A percentile compares a stretch with the other conserved stretches of the same genome.
phyloP scores from a whole-genome alignment of 225 moss, liverwort and hornwort genomes.

The Pleurozium schreberi region DNA sequence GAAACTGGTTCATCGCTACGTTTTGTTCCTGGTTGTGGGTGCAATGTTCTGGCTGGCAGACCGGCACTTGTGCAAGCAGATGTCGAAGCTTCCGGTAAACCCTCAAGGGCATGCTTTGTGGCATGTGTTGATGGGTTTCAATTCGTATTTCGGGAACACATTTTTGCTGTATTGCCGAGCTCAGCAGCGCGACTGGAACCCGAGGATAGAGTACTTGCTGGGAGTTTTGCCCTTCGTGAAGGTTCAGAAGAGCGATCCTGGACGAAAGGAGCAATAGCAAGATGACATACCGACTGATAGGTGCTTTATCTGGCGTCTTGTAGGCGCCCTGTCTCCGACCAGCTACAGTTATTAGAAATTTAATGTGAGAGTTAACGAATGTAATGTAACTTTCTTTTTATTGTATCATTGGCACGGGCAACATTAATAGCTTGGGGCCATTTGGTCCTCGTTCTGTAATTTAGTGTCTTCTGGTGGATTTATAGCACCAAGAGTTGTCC shows the following conservation, averaged over 20 bases:
- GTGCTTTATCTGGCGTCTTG: neutral
- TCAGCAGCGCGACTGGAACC: constrained; percentile 72
- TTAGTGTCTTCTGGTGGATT: neutral
- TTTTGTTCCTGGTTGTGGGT: constrained; percentile 47
- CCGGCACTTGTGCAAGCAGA: constrained; percentile 51
- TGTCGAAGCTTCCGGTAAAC: constrained; percentile 47
- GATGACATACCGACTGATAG: neutral
- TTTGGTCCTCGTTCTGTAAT: neutral
- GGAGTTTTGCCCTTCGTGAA: constrained; percentile 60
- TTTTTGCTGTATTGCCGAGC: constrained; percentile 80
- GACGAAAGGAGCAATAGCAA: constrained; percentile 28
- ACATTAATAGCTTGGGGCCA: neutral
- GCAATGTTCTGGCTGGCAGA: constrained; percentile 66
- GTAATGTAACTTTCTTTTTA: constrained; percentile 5
- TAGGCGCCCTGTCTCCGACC: neutral
- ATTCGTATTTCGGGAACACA: constrained; percentile 68
- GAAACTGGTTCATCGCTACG: constrained; percentile 61
- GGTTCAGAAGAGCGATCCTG: constrained; percentile 21
- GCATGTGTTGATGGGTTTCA: constrained; percentile 82
- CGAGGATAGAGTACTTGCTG: constrained; percentile 47
- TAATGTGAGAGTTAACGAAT: neutral
- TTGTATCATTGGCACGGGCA: neutral
- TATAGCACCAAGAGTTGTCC: neutral
- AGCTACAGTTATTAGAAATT: neutral
- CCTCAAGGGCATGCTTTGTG: constrained; percentile 89